Percentiles rank a stretch among this genome's conserved stretches.
Evolutionary conservation across 345 rosid genomes (phyloP).

Genomic region (Physaria fendleri): DNA sequence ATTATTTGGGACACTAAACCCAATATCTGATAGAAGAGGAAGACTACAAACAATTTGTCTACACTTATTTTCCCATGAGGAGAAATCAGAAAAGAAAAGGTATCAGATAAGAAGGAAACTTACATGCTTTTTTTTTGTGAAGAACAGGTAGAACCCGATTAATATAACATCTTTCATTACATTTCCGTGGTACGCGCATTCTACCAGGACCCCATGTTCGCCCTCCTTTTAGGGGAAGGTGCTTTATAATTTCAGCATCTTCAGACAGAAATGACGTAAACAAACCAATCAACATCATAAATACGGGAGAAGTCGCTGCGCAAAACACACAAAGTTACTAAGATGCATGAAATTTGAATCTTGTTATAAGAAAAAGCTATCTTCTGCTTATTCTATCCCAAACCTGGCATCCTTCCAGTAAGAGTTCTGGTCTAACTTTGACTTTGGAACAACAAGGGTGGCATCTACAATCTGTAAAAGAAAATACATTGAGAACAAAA

Average conservation of each 20-base stretch:
- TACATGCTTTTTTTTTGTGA: constrained; percentile 99
- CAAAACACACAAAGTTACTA: not conserved
- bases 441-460: constrained; percentile 94
- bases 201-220: constrained; percentile 45
- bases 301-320: constrained; percentile 87
- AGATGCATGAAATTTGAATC: not conserved
- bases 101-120: constrained; percentile 46
- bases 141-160: constrained; percentile 92
- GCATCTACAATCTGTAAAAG: constrained; percentile 78
- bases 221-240: constrained; percentile 71
- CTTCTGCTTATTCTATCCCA: constrained; percentile 3
- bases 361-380: not conserved
- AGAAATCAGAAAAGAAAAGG: not conserved
- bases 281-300: constrained; percentile 79
- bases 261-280: constrained; percentile 56
- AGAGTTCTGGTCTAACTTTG: constrained; percentile 92
- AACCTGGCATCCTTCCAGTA: constrained; percentile 98
- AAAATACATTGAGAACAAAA: not conserved
- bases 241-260: constrained; percentile 81
- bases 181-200: constrained; percentile 98
- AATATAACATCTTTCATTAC: constrained; percentile 81
- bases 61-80: not conserved
- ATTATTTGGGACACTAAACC: not conserved
- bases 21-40: not conserved
- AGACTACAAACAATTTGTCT: not conserved